Percentiles rank a stretch among this genome's conserved stretches.
These are phyloP conservation scores for Angophora floribunda DNA, from an alignment of 345 rosid genomes.

Conservation along the genomic window DNA sequence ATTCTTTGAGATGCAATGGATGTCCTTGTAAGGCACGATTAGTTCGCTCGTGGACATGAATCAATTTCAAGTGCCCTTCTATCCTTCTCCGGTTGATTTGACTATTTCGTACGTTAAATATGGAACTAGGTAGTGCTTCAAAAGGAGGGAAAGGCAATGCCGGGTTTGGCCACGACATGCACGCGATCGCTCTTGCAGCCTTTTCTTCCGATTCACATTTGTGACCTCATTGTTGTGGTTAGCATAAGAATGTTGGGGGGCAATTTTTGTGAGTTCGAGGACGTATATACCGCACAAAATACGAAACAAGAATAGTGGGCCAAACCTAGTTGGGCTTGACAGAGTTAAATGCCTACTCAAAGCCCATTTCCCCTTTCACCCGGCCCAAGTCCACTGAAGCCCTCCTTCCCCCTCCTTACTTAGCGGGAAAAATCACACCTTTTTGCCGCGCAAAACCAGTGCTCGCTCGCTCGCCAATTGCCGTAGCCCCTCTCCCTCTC, in stretches of 20 bases:
- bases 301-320: neutral
- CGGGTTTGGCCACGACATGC: rapidly evolving
- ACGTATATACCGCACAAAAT: neutral
- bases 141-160: neutral
- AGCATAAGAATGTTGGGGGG: neutral
- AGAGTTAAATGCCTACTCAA: neutral
- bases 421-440: neutral
- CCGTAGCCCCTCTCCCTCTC: neutral
- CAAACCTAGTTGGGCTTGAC: neutral
- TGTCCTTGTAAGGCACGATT: neutral
- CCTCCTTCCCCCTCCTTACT: neutral
- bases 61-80: neutral
- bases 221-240: neutral
- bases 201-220: neutral
- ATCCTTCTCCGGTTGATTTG: neutral
- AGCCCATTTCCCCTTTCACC: neutral
- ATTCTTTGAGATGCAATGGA: neutral
- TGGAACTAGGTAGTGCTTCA: neutral
- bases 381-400: neutral
- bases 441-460: neutral
- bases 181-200: neutral
- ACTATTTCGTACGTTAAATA: neutral
- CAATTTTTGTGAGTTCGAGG: neutral
- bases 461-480: neutral
- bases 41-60: neutral